phyloP scores from a whole-genome alignment of 1,139 yeast species.

The Geotrichum histeridarum region DNA sequence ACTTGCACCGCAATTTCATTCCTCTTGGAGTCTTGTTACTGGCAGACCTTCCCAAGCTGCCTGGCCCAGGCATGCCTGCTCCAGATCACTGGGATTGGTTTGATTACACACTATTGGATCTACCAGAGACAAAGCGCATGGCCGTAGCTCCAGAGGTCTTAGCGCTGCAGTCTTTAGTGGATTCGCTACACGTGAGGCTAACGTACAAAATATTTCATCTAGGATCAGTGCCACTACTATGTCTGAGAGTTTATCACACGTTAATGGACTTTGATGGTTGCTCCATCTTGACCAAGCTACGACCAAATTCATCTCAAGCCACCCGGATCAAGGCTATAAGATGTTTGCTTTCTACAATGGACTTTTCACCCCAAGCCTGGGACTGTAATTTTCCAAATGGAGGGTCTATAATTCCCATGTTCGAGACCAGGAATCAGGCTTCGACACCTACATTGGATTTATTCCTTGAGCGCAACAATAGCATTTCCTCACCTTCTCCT shows the following conservation, averaged over 20 bases:
- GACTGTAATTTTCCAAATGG: conserved; percentile 14
- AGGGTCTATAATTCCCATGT: conserved; percentile 8
- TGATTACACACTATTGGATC: conserved; percentile 29
- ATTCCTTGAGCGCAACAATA: conserved; percentile 3
- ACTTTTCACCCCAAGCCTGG: conserved; percentile 39
- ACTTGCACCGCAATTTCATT: conserved; percentile 21
- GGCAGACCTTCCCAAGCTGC: conserved; percentile 40
- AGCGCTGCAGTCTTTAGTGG: conserved; percentile 36
- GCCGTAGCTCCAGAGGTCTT: conserved; percentile 38
- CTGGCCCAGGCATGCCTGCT: conserved; percentile 33
- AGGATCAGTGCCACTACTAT: conserved; percentile 1
- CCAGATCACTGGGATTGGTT: conserved; percentile 54
- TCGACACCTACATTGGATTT: conserved; percentile 1
- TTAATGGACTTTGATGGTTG: conserved; percentile 45
- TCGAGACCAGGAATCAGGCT: neutral
- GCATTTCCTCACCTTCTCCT: conserved; percentile 34
- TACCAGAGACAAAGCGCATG: conserved; percentile 10
- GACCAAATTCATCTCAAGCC: conserved; percentile 27
- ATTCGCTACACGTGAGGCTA: conserved; percentile 42
- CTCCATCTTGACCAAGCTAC: conserved; percentile 30
- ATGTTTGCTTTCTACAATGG: conserved; percentile 39
- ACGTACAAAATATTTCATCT: conserved; percentile 40
- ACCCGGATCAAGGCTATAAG: conserved; percentile 40
- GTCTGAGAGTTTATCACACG: conserved; percentile 46
- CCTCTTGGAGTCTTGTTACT: conserved; percentile 50